phyloP scores from a whole-genome alignment of 1,284 basidiomycete genomes.

The Mycocalia duriaeana region DNA sequence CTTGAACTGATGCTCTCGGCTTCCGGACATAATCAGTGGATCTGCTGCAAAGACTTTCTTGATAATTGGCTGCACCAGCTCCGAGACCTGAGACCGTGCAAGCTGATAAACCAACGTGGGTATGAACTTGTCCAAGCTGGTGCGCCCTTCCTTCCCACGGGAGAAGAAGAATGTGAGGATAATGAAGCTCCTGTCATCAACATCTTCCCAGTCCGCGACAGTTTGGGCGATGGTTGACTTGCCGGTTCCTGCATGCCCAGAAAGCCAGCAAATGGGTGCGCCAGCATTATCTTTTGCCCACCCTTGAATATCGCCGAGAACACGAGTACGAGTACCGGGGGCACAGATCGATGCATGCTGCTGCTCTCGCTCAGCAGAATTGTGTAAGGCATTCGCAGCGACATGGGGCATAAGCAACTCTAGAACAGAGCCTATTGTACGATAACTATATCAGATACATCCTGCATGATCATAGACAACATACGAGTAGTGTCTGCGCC shows the following conservation, averaged over 20 bases:
- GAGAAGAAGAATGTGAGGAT: not conserved
- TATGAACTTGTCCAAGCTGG: too few species aligned
- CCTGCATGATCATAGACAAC: not conserved
- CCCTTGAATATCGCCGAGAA: not conserved
- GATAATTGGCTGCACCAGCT: too few species aligned
- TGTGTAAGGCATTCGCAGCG: too few species aligned
- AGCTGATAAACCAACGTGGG: too few species aligned
- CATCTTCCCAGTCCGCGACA: too few species aligned
- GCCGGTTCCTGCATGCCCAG: not conserved
- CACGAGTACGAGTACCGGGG: not conserved
- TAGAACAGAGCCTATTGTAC: not conserved
- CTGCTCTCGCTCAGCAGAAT: too few species aligned
- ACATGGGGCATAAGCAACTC: not conserved
- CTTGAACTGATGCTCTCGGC: not conserved
- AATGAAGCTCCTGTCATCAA: not conserved
- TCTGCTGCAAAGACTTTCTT: too few species aligned
- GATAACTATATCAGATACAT: not conserved
- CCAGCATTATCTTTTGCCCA: not conserved
- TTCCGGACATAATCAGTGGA: too few species aligned
- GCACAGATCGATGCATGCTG: too few species aligned
- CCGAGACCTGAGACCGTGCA: too few species aligned
- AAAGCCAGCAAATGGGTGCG: not conserved
- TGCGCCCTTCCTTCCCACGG: not conserved
- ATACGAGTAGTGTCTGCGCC: not conserved
- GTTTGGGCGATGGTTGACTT: not conserved